Conservation (phyloP, 2,329 filamentous ascomycete species). For the Fusarium sororula region DNA sequence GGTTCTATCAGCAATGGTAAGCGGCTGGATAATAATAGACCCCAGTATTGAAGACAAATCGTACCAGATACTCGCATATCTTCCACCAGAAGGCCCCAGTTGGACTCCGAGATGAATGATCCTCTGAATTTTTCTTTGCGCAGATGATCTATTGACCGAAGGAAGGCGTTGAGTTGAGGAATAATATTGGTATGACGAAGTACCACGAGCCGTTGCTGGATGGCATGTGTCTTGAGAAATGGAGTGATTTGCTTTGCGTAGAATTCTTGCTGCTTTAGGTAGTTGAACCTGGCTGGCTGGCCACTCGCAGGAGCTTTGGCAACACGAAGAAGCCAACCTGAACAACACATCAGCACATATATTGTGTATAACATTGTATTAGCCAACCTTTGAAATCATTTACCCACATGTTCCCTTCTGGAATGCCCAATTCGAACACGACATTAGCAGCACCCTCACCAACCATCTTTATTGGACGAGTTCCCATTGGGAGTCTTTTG, state of each 20-base stretch:
- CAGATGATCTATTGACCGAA: conserved; percentile 58
- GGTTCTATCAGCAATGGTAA: conserved; percentile 36
- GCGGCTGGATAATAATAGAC: background rate
- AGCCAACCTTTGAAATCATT: conserved; percentile 49
- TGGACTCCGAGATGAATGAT: conserved; percentile 62
- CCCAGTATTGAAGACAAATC: background rate
- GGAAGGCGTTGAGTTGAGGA: conserved; percentile 60
- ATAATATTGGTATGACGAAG: conserved; percentile 49
- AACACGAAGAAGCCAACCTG: conserved; percentile 51
- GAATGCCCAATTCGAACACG: conserved; percentile 69
- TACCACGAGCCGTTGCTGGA: conserved; percentile 51
- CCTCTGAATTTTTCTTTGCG: conserved; percentile 58
- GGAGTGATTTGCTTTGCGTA: conserved; percentile 48
- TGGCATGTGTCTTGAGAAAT: conserved; percentile 47
- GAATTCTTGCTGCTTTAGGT: conserved; percentile 50
- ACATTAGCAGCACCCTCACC: conserved; percentile 81
- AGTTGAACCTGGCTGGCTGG: conserved; percentile 48
- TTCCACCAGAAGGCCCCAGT: conserved; percentile 75
- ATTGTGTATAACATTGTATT: background rate
- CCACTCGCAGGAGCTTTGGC: conserved; percentile 49
- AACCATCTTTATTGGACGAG: conserved; percentile 53
- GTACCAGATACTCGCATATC: conserved; percentile 67
- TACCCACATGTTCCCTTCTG: conserved; percentile 45
- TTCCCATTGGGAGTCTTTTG: conserved; percentile 48
- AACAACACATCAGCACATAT: conserved; percentile 26